A percentile compares a stretch with the other conserved stretches of the same genome.
These are phyloP conservation scores for Actinomortierella wolfii DNA, from an alignment of 371 early-diverging fungal species.

Conservation along the genomic window DNA sequence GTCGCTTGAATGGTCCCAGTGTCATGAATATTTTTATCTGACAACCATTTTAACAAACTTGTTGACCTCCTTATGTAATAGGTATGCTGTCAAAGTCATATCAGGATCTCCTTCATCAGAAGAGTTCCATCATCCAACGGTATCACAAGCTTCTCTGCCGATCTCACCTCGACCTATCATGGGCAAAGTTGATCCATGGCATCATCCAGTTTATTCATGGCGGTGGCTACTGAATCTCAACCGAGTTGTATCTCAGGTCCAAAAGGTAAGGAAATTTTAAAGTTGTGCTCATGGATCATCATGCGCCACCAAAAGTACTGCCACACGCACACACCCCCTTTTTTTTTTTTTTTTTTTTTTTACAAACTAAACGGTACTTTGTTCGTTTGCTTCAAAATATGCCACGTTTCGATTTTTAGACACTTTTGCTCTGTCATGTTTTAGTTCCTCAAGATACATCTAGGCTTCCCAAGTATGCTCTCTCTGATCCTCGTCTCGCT, in stretches of 20 bases:
- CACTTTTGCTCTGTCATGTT: slow-evolving; percentile 61
- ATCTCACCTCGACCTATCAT: slow-evolving; percentile 9
- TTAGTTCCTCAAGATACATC: slow-evolving; percentile 30
- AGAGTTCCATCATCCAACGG: not conserved
- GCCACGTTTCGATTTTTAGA: too few relatives aligned
- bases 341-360: not conserved
- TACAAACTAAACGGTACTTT: not conserved
- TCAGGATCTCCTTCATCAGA: not conserved
- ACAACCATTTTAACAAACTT: slow-evolving; percentile 22
- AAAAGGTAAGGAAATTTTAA: slow-evolving; percentile 50
- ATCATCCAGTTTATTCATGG: slow-evolving; percentile 50
- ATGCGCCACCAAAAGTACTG: slow-evolving; percentile 1
- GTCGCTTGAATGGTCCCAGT: not conserved
- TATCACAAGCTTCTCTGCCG: not conserved
- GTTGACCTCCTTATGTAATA: slow-evolving; percentile 44
- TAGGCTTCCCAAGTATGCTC: not conserved
- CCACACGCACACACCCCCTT: not conserved
- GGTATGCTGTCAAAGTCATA: slow-evolving; percentile 45
- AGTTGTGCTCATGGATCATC: not conserved
- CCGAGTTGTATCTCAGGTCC: slow-evolving; percentile 67
- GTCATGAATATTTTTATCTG: not conserved
- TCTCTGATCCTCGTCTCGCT: slow-evolving; percentile 20
- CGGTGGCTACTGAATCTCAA: slow-evolving; percentile 59
- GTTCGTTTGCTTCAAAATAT: too few relatives aligned
- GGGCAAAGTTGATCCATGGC: slow-evolving; percentile 12